Percentiles rank a stretch among this genome's conserved stretches.
Conservation (phyloP, 495 filamentous ascomycete species). For the Lophiotrema nucula region DNA sequence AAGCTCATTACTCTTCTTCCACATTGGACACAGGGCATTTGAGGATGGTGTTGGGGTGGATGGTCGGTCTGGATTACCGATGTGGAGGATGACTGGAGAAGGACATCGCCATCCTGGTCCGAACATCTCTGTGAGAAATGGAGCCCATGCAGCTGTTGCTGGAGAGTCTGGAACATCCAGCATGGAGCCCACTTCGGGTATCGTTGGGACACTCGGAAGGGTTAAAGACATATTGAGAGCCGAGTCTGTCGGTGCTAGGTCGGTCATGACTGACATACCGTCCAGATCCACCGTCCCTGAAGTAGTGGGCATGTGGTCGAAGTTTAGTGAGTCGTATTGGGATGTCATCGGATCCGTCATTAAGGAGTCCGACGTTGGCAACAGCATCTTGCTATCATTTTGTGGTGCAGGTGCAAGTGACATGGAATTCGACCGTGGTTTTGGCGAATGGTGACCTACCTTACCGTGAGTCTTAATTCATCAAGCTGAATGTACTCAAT, state of each 20-base stretch:
- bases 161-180: slow-evolving; percentile 23
- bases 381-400: background rate
- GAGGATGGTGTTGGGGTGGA: background rate
- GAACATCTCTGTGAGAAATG: slow-evolving; percentile 24
- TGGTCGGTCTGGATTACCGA: slow-evolving; percentile 8
- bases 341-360: background rate
- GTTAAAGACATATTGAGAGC: slow-evolving; percentile 1
- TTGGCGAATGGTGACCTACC: slow-evolving; percentile 17
- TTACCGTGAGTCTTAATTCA: slow-evolving; percentile 5
- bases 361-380: background rate
- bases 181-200: slow-evolving; percentile 3
- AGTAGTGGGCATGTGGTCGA: slow-evolving; percentile 3
- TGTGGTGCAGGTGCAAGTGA: background rate
- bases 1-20: slow-evolving; percentile 26
- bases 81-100: slow-evolving; percentile 25
- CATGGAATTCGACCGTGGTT: slow-evolving; percentile 2
- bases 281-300: slow-evolving; percentile 15
- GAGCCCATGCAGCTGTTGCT: slow-evolving; percentile 24
- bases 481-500: background rate
- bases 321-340: slow-evolving; percentile 6
- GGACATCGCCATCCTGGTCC: slow-evolving; percentile 21
- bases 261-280: slow-evolving; percentile 23
- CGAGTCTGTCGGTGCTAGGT: background rate
- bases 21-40: slow-evolving; percentile 19
- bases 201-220: slow-evolving; percentile 14